phyloP scores from a whole-genome alignment of 495 filamentous ascomycete genomes.

The Penicillium malachiteum region DNA sequence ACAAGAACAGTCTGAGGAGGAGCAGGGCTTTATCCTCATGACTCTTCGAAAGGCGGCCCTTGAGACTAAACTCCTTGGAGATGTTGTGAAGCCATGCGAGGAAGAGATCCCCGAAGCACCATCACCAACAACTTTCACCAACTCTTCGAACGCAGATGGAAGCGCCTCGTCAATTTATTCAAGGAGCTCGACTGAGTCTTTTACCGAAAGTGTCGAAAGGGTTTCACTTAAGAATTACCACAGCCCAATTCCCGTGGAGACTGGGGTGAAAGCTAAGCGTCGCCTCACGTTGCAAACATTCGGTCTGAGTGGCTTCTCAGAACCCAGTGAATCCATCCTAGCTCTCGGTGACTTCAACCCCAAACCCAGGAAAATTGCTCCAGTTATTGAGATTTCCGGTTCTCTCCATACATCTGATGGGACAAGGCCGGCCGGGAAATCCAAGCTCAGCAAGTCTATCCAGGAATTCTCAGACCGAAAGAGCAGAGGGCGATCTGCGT shows the following conservation, averaged over 20 bases:
- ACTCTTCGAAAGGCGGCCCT: constrained; percentile 7
- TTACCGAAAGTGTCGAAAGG: background rate
- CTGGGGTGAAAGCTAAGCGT: background rate
- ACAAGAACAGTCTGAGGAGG: constrained; percentile 3
- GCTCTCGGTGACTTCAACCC: background rate
- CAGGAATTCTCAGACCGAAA: background rate
- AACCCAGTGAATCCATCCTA: background rate
- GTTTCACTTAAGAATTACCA: background rate
- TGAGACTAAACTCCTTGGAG: constrained; percentile 1
- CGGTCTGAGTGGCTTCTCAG: background rate
- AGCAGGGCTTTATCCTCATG: constrained; percentile 13
- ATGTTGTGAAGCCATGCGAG: background rate
- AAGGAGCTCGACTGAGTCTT: background rate
- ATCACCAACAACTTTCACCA: constrained; percentile 3
- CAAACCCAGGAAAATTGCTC: background rate
- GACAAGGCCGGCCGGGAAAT: too few relatives aligned
- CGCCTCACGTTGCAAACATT: background rate
- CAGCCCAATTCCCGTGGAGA: background rate
- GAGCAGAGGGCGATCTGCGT: constrained; percentile 1
- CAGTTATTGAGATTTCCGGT: background rate
- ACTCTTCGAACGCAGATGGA: background rate
- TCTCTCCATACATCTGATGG: too few relatives aligned
- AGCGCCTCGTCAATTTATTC: background rate
- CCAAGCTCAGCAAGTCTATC: background rate
- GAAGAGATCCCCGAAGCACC: background rate